Conservation (phyloP, 2,329 filamentous ascomycete genomes). For the Ophiostoma tasmaniense region DNA sequence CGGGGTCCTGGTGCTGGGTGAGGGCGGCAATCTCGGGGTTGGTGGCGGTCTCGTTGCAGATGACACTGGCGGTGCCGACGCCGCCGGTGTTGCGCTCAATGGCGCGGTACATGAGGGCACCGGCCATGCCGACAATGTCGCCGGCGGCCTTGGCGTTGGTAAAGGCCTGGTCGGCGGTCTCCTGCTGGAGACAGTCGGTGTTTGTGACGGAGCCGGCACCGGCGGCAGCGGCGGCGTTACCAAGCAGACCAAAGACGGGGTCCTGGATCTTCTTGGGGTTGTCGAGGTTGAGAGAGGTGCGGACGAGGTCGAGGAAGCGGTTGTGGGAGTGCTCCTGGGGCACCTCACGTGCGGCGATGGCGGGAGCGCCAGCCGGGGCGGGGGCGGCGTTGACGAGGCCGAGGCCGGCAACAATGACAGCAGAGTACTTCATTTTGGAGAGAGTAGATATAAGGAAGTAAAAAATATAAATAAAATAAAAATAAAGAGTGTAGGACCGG, state of each 20-base stretch:
- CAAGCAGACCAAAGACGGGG: slow-evolving; percentile 42
- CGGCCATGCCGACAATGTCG: slow-evolving; percentile 43
- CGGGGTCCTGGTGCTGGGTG: slow-evolving; percentile 60
- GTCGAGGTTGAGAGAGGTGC: slow-evolving; percentile 33
- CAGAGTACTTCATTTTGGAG: slow-evolving; percentile 21
- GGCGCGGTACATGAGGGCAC: slow-evolving; percentile 45
- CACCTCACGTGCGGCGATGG: slow-evolving; percentile 34
- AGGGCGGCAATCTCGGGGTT: slow-evolving; percentile 60
- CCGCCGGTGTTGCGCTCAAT: slow-evolving; percentile 52
- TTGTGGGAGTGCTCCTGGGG: slow-evolving; percentile 46
- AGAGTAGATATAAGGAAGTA: neutral
- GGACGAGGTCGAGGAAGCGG: slow-evolving; percentile 33
- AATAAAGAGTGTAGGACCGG: slow-evolving; percentile 9
- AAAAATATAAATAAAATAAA: neutral
- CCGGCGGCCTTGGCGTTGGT: slow-evolving; percentile 50
- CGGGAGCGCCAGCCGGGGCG: neutral
- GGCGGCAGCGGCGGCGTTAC: slow-evolving; percentile 32
- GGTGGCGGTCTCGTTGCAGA: slow-evolving; percentile 46
- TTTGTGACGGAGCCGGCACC: slow-evolving; percentile 31
- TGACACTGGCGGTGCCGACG: slow-evolving; percentile 48
- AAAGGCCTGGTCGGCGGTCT: slow-evolving; percentile 51
- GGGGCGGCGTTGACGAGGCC: slow-evolving; percentile 19
- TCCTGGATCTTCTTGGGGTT: slow-evolving; percentile 42
- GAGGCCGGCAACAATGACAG: slow-evolving; percentile 13
- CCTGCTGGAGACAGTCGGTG: slow-evolving; percentile 51